Percentiles rank a stretch among this genome's conserved stretches.
These are phyloP conservation scores for Porphyrellus sp. DNA, from an alignment of 1,284 basidiomycete species.

Conservation along the genomic window DNA sequence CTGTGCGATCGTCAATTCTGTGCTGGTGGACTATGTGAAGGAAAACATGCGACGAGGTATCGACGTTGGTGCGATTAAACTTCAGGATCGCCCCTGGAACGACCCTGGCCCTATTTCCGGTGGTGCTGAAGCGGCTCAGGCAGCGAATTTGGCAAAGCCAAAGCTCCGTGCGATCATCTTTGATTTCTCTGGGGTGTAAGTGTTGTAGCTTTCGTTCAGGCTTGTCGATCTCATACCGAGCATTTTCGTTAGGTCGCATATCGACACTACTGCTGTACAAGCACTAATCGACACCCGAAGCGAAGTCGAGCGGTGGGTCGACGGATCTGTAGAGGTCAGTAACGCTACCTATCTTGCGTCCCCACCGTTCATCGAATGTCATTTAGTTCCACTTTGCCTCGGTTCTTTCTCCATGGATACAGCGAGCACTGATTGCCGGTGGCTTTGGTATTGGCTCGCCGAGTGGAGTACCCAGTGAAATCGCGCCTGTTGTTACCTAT, in stretches of 20 bases:
- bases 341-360: neutral
- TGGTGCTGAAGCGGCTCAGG: constrained; percentile 46
- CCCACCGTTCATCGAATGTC: constrained; percentile 1
- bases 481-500: constrained; percentile 72
- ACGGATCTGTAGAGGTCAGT: constrained; percentile 72
- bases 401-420: constrained; percentile 92
- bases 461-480: constrained; percentile 51
- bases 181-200: constrained; percentile 86
- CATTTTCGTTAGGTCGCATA: constrained; percentile 51
- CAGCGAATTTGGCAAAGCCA: constrained; percentile 60
- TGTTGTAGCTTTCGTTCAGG: constrained; percentile 9
- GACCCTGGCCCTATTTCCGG: constrained; percentile 74
- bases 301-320: constrained; percentile 86
- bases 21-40: constrained; percentile 82
- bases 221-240: constrained; percentile 1
- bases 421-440: constrained; percentile 82
- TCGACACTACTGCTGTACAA: constrained; percentile 89
- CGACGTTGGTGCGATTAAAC: constrained; percentile 61
- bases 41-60: constrained; percentile 71
- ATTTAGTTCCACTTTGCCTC: constrained; percentile 82
- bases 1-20: constrained; percentile 74
- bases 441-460: constrained; percentile 73
- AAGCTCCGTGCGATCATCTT: constrained; percentile 83
- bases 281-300: constrained; percentile 85
- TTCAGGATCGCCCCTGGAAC: constrained; percentile 91